Evolutionary conservation across 768 basidiomycete species (phyloP).

Genomic region (Lyophyllum semitale): DNA sequence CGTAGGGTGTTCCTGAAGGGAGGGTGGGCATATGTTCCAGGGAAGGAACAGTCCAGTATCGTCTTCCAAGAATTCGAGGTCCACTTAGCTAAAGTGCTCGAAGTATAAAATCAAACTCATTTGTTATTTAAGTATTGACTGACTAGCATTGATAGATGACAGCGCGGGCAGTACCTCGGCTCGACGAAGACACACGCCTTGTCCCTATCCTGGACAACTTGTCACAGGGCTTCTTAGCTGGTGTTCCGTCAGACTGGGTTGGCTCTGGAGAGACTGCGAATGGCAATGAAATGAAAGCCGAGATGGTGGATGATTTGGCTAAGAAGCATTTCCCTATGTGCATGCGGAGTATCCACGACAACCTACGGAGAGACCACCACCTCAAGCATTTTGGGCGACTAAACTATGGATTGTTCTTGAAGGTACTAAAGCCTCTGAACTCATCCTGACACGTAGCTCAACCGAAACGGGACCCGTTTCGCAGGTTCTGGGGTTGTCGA

Average conservation of each 20-base stretch:
- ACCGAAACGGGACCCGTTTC: background rate
- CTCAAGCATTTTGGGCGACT: conserved; percentile 91
- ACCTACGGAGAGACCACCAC: conserved; percentile 74
- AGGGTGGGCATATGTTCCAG: conserved; percentile 91
- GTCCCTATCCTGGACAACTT: conserved; percentile 88
- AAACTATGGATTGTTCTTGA: conserved; percentile 92
- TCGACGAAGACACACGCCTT: conserved; percentile 93
- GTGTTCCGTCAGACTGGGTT: conserved; percentile 83
- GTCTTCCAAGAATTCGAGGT: conserved; percentile 85
- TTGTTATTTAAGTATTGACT: background rate
- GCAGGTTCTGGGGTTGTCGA: conserved; percentile 87
- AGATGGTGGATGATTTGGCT: conserved; percentile 90
- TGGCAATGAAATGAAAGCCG: conserved; percentile 79
- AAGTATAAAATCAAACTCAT: conserved; percentile 47
- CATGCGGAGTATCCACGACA: conserved; percentile 89
- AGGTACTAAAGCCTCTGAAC: conserved; percentile 51
- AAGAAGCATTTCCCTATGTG: conserved; percentile 92
- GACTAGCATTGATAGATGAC: conserved; percentile 58
- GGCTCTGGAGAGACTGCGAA: conserved; percentile 46
- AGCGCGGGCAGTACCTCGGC: conserved; percentile 80
- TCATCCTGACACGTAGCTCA: background rate
- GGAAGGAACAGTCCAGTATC: conserved; percentile 76
- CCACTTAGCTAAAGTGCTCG: conserved; percentile 70
- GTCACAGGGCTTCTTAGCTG: conserved; percentile 91
- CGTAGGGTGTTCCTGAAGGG: conserved; percentile 74